Base-by-base conservation (phyloP, 805 yeast genomes). In the Priceomyces haplophilus region DNA sequence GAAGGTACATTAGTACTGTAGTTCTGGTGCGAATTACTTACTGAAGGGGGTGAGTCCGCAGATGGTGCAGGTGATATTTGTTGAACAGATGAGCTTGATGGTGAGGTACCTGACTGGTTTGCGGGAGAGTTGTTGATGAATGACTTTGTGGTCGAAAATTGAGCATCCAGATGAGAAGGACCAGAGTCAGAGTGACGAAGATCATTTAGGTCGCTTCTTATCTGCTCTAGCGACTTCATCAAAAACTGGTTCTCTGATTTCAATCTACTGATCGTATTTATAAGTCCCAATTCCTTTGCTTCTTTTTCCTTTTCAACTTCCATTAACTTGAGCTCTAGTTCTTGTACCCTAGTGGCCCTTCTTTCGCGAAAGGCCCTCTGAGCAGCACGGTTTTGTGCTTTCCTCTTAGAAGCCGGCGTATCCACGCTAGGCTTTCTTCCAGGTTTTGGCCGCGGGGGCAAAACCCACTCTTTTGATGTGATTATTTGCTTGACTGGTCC, bases 301-400 rank as follows among this genome's bases (percentile, higher is more conserved):
- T 79, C 85, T 44, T 77, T 74, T 52, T 80, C 90, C 50, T 78
- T 75, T 62, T 85, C 91, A 40, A 82, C 74, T 54, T 78, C 85
- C 57, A 75, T 67, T 43, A 84, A 72, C 61, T 79, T 80, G 40
- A 75, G 78, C 59, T 88, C 96, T 42, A 90, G 69, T 57, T 85
- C 95, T 45, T 80, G 80, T 6, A 88, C 87, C 40, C 89, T 67
- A 24, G 85, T 85, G 15, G 96, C 95, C 53, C 95, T 69, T 50
- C 96, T 73, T 60, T 88, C 95, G 50, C 97, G 69, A 66, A 88
- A 87, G 2, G 97, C 95, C 44, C 96, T 59, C 69, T 90, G 95
- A 17, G 97, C 96, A n/a, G 93, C 95, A 45, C 97, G 69, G 59
- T 89, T 89, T 62, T 86, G 97, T 3, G 95, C 95, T 62, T 88